Evolutionary conservation across 805 yeast species (phyloP).

Genomic region (baker's yeast (Saccharomyces cerevisiae)): DNA sequence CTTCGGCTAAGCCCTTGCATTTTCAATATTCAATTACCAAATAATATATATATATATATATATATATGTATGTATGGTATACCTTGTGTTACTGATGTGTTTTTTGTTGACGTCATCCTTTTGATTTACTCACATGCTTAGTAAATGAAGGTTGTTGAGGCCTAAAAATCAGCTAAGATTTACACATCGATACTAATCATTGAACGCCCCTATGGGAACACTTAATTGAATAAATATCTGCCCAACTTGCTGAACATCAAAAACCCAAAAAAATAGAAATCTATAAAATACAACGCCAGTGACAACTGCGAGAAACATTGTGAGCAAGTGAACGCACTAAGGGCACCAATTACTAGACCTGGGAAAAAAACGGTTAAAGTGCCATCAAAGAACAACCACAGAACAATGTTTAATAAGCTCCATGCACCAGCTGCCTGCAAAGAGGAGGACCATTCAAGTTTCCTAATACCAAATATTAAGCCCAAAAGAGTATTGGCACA

Average conservation of each 20-base stretch:
- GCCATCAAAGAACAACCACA: slow-evolving; percentile 62
- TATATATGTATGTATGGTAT: not conserved
- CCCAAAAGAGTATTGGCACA: slow-evolving; percentile 54
- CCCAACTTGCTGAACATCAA: slow-evolving; percentile 65
- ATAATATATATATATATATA: not conserved
- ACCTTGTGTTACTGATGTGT: not conserved
- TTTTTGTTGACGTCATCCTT: not conserved
- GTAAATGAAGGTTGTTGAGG: not conserved
- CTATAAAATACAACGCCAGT: slow-evolving; percentile 24
- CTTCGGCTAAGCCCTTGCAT: not conserved
- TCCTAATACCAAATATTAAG: slow-evolving; percentile 59
- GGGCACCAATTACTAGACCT: slow-evolving; percentile 20
- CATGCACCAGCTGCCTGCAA: slow-evolving; percentile 58
- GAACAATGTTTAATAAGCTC: slow-evolving; percentile 52
- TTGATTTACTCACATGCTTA: not conserved
- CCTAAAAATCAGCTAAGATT: not conserved
- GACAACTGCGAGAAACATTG: not conserved
- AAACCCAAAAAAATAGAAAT: slow-evolving; percentile 59
- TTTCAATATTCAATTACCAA: not conserved
- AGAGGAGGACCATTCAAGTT: slow-evolving; percentile 59
- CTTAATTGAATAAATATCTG: slow-evolving; percentile 37
- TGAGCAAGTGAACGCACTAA: slow-evolving; percentile 1
- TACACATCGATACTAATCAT: not conserved
- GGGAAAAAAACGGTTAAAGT: slow-evolving; percentile 41
- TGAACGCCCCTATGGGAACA: not conserved